Evolutionary conservation across 164 flowering plant species (phyloP), one percentile per base, ranked within the genome.

Genomic region (Taxillus chinensis): DNA sequence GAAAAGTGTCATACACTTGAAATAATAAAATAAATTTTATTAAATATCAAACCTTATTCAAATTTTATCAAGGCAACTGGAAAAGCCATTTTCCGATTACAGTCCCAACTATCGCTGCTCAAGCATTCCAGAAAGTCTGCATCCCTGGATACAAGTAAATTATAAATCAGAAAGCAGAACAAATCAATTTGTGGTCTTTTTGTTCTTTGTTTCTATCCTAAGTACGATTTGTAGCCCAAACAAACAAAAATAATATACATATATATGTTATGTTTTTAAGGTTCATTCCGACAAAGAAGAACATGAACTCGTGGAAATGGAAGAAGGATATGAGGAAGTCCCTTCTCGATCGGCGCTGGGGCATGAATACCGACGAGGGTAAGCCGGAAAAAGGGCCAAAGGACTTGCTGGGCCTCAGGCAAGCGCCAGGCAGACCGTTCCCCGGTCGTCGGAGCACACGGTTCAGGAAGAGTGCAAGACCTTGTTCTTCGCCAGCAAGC

Each of bases 401-500:
- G 63, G 96, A 89, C 62, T 75, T 89, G 65, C 61, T 89, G 52
- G 89, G 89, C 3, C 68, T 84, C 0, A 67, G 40, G 88, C 86
- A 0, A 70, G 76, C 3, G 7, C 66, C 14, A 53, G 59, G 27
- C 69, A 60, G 39, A 51, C n/a, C 13, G 9, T 11, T 4, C 48
- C 14, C n/a, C n/a, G n/a, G 52, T 42, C 13, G 51, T 4, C 64
- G 50, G 63, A 49, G 37, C 54, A 60, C 45, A 84, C 89, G 0
- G 78, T 75, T 5, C 48, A 79, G 17, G 99, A 93, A 67, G 99
- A 93, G 75, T 93, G 99, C 82, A 93, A 93, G 79, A 83, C 80
- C 60, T 90, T 93, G 68, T 89, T 90, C 83, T 93, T 93, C 45
- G 99, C 99, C 55, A 95, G 99, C 37, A 87, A 93, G 64, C 93